phyloP scores from a whole-genome alignment of 2,329 filamentous ascomycete species.

The Nakataea oryzae region DNA sequence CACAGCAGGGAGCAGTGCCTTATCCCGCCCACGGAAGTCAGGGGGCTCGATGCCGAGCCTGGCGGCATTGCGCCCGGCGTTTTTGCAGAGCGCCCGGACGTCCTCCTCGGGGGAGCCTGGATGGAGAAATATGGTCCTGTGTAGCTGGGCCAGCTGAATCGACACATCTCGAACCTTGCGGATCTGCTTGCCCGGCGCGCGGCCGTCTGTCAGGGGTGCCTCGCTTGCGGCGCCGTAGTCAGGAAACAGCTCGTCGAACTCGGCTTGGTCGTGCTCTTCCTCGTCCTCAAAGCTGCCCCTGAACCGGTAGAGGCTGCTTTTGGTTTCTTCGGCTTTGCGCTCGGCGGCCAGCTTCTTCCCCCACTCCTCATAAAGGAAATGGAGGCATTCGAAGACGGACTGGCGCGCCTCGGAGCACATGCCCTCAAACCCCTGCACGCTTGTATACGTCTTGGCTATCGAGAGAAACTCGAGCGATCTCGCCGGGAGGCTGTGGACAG shows the following conservation, averaged over 20 bases:
- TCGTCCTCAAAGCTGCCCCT: constrained; percentile 67
- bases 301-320: constrained; percentile 74
- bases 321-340: constrained; percentile 61
- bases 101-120: constrained; percentile 27
- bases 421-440: constrained; percentile 34
- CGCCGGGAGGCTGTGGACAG: constrained; percentile 10
- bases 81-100: constrained; percentile 31
- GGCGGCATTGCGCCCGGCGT: not conserved
- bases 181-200: not conserved
- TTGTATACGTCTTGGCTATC: constrained; percentile 30
- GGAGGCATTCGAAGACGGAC: constrained; percentile 55
- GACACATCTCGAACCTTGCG: constrained; percentile 43
- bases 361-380: constrained; percentile 72
- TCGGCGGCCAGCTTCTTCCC: constrained; percentile 65
- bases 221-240: constrained; percentile 49
- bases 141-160: constrained; percentile 49
- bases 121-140: constrained; percentile 41
- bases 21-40: constrained; percentile 25
- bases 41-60: not conserved
- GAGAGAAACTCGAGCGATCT: constrained; percentile 38
- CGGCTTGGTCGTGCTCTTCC: constrained; percentile 62
- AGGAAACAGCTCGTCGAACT: constrained; percentile 76
- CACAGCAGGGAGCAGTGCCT: constrained; percentile 53
- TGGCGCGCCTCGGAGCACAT: constrained; percentile 33
- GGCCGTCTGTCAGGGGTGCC: constrained; percentile 15